Evolutionary conservation across 371 early-diverging fungal species (phyloP), one percentile per base, ranked within the genome.

Genomic region (Conidiobolus incongruus): DNA sequence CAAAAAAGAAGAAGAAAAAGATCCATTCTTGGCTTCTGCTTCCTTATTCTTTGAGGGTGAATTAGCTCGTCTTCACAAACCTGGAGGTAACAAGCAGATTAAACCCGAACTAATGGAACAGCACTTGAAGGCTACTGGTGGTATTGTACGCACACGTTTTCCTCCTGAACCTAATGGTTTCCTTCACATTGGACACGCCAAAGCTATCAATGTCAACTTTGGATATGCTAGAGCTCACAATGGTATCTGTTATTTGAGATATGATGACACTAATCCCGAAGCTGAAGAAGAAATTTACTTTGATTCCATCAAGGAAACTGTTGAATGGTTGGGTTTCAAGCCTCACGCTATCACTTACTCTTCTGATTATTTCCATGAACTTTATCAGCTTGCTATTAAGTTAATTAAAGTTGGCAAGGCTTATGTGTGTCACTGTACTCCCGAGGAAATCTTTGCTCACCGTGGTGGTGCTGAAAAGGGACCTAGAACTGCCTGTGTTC

Each of bases 141-240:
- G 94, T 6, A 78, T 75, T 54, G 98, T 98, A 1, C 60, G 93
- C 20, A 99, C 99, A 1, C 86, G 99, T 38, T 99, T 99, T 70
- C 99, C 99, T 16, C 99, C 99, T 34, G 99, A 99, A 66, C 99
- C 99, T 44, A 98, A 95, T 56, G 99, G 99, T 13, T 92, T 76
- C 63, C 58, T 76, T 41, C 99, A 99, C 58, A 96, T 99, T 62
- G 99, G 99, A 42, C 99, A 99, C 59, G 98, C 98, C 38, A 99
- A 99, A 65, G 99, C 99, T 29, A 88, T 99, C 67, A 97, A 98
- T 60, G 75, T 99, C 55, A 93, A 89, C 62, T 99, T 99, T 73
- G 93, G 91, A 44, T 97, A 91, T 53, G 98, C 95, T 26, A 71
- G 78, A 49, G 85, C 85, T 11, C 81, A 89, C 60, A 70, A 80